Evolutionary conservation across 805 yeast species (phyloP), one percentile per base, ranked within the genome.

Genomic region (Hanseniaspora lindneri): DNA sequence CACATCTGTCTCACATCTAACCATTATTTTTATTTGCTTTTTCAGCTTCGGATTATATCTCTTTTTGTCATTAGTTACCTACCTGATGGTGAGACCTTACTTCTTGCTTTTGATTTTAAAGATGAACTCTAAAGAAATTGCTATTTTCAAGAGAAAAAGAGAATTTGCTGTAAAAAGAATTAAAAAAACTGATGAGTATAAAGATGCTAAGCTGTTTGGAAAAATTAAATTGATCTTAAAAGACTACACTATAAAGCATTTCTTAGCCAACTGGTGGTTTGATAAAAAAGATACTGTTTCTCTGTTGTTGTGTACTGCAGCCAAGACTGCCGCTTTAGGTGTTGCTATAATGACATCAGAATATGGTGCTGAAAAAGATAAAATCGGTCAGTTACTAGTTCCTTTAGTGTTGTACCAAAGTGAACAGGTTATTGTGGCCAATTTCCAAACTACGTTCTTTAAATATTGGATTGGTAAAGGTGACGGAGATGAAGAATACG

Each of bases 311-410:
- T 84, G 95, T 63, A 95, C 94, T 10, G 89, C 94, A 4, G 95
- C 96, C 2, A 87, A 86, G 62, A 86, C 95, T 1, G 95, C 94
- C 0, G 95, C 95, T 0, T 68, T 86, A 44, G 96, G 95, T 32
- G 94, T 86, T 3, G 82, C 94, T 1, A 68, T 86, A 44, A 71
- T 82, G n/a, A 71, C 87, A 1, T 76, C 89, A 0, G 89, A 83
- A 60, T 86, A 84, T 60, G 94, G 94, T 14, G 63, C 74, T 4
- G 58, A 71, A 39, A 76, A 74, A 55, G 68, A 72, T 9, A 68
- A 76, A 54, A 65, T 85, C 53, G 95, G 95, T 16, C 73, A 74
- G 46, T 64, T 87, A 35, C 66, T 87, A 36, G 87, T 84, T 16
- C 89, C 95, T 0, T 69, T 87, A 58, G 95, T 87, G 7, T 67